Conservation (phyloP, 805 yeast genomes). For the Candida dendrica region DNA sequence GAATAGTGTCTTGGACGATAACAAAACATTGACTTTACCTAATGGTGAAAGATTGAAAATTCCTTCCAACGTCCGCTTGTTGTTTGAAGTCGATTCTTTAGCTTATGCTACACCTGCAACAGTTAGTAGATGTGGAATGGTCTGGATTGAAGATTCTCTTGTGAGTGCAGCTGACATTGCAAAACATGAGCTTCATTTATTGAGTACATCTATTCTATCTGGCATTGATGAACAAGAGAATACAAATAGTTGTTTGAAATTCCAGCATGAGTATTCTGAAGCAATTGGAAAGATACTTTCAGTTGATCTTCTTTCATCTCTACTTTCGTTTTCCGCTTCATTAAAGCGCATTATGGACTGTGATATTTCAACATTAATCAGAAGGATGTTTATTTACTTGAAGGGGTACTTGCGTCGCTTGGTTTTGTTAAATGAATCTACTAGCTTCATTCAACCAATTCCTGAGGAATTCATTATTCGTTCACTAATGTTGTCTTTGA, state of each 20-base stretch:
- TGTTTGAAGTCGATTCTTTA: slow-evolving; percentile 72
- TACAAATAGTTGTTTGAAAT: background rate
- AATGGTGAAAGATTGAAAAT: slow-evolving; percentile 79
- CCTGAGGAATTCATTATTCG: slow-evolving; percentile 7
- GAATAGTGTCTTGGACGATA: slow-evolving; percentile 89
- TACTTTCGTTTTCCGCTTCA: background rate
- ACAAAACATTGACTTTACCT: slow-evolving; percentile 71
- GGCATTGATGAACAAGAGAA: slow-evolving; percentile 6
- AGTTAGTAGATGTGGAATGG: slow-evolving; percentile 84
- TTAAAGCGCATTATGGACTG: slow-evolving; percentile 8
- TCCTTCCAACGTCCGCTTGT: slow-evolving; percentile 53
- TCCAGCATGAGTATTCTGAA: background rate
- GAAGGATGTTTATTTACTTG: background rate
- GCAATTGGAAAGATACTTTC: background rate
- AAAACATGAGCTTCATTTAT: slow-evolving; percentile 13
- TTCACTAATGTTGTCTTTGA: slow-evolving; percentile 25
- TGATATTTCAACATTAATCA: background rate
- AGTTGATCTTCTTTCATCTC: background rate
- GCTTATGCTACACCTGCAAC: slow-evolving; percentile 82
- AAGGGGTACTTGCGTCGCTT: background rate
- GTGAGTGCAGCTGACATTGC: slow-evolving; percentile 17
- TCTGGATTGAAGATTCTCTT: slow-evolving; percentile 50
- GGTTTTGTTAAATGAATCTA: background rate
- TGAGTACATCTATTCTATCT: background rate
- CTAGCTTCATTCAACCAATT: background rate